Base-by-base conservation (phyloP, 1,284 basidiomycete genomes). In the Fomitopsis palustris region DNA sequence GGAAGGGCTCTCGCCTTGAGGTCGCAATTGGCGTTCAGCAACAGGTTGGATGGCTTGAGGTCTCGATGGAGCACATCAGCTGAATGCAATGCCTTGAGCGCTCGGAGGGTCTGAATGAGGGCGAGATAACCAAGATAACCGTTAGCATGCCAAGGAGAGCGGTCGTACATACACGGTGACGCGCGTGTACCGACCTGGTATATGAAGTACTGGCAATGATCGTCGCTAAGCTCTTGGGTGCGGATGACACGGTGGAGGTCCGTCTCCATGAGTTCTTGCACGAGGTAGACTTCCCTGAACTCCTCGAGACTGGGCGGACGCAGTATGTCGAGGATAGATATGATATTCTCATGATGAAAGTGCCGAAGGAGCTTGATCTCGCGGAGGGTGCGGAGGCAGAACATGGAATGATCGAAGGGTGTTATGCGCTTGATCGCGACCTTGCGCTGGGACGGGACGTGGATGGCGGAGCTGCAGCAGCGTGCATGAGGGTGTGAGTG, bases 151-250 rank as follows among this genome's bases (percentile, higher is more conserved):
- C 33, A 14, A 38, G 53, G 25, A 47, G 17, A 33, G 35, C 39
- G 45, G n/a, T 41, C 12, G 39, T 21, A 23, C 45, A 43, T 43
- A 17, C 4, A 53, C 14, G 35, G 54, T 16, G 43, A n/a, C n/a
- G 47, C 6, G 37, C 1, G 41, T 33, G 14, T 1, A 66, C 74
- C 84, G 83, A 89, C 90, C 81, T 96, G 95, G 73, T 97, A 96
- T 65, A 96, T 89, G 73, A 96, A 96, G 74, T 97, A 97, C 74
- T 96, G 94, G 69, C 87, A 94, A 73, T 96, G 96, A 72, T 96
- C 93, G 69, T 95, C 92, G 58, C 85, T 88, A 47, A 95, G 78
- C 61, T 89, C 83, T 75, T 95, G 93, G 0, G 91, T 93, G 49
- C 90, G 82, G 63, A 95, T 93, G 41, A 95, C 93, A 57, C 93